A percentile compares a stretch with the other conserved stretches of the same genome.
phyloP scores from a whole-genome alignment of 1,284 basidiomycete species.

The Leccinum subspadiceum region DNA sequence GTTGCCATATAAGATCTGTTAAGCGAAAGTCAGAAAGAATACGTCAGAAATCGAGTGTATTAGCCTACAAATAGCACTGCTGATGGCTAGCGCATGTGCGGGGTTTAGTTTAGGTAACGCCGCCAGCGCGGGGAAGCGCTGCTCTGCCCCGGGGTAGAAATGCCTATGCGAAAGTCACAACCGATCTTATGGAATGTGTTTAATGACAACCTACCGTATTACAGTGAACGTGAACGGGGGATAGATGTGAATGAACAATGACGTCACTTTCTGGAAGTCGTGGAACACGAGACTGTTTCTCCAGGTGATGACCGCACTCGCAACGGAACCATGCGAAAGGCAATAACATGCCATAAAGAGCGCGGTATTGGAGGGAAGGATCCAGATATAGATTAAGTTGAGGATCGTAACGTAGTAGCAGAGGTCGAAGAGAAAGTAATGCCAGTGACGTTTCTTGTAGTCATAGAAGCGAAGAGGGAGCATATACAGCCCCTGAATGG shows the following conservation, averaged over 20 bases:
- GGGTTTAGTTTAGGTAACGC: constrained; percentile 66
- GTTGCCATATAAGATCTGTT: constrained; percentile 84
- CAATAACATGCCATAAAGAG: constrained; percentile 88
- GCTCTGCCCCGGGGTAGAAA: constrained; percentile 73
- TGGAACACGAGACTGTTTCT: constrained; percentile 96
- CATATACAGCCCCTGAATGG: constrained; percentile 71
- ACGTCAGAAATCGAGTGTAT: constrained; percentile 16
- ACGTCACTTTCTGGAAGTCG: constrained; percentile 90
- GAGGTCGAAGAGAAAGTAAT: constrained; percentile 93
- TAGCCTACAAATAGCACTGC: constrained; percentile 67
- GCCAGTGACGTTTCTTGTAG: constrained; percentile 87
- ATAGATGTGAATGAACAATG: constrained; percentile 89
- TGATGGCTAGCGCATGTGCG: constrained; percentile 61
- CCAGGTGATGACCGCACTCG: constrained; percentile 94
- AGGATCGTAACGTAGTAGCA: constrained; percentile 90
- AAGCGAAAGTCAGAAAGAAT: constrained; percentile 12
- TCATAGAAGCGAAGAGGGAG: constrained; percentile 77
- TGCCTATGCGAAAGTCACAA: constrained; percentile 50
- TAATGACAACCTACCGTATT: constrained; percentile 60
- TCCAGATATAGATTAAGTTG: constrained; percentile 87
- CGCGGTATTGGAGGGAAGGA: constrained; percentile 68
- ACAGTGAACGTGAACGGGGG: constrained; percentile 85
- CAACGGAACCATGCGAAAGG: constrained; percentile 84
- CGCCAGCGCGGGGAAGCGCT: constrained; percentile 78
- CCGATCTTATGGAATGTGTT: constrained; percentile 1